A percentile compares a stretch with the other conserved stretches of the same genome.
Evolutionary conservation across 768 basidiomycete genomes (phyloP).

Genomic region (Tulasnella sp.): DNA sequence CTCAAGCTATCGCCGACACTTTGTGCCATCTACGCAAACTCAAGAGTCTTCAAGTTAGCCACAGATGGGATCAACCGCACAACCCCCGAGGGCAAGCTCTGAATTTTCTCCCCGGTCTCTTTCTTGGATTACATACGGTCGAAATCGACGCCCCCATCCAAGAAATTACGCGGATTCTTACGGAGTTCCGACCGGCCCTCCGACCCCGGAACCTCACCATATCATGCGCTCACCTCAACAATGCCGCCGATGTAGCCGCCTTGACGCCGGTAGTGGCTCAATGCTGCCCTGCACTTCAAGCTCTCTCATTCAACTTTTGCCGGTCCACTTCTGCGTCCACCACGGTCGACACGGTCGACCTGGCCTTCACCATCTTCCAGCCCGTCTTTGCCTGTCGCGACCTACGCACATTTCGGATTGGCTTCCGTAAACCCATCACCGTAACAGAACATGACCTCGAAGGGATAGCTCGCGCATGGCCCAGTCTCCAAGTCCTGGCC

Average conservation of each 20-base stretch:
- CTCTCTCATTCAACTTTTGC: neutral
- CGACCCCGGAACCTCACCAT: neutral
- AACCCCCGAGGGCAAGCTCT: neutral
- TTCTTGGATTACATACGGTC: neutral
- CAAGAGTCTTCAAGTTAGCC: neutral
- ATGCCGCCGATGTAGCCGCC: neutral
- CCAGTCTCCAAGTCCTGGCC: neutral
- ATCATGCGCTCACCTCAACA: neutral
- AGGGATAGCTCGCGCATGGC: neutral
- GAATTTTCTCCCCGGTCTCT: neutral
- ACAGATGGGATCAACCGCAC: neutral
- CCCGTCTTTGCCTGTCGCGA: neutral
- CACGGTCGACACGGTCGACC: neutral
- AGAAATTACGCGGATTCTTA: neutral
- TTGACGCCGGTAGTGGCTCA: neutral
- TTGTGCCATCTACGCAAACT: neutral
- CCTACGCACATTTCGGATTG: neutral
- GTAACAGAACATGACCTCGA: neutral
- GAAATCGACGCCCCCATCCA: neutral
- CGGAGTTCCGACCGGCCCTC: neutral
- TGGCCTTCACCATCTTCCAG: neutral
- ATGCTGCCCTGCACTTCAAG: neutral
- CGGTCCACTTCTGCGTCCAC: neutral
- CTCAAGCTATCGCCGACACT: neutral
- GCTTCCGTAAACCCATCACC: neutral